Evolutionary conservation across 805 yeast species (phyloP), one percentile per base, ranked within the genome.

Genomic region (Metschnikowia kunwiensis): DNA sequence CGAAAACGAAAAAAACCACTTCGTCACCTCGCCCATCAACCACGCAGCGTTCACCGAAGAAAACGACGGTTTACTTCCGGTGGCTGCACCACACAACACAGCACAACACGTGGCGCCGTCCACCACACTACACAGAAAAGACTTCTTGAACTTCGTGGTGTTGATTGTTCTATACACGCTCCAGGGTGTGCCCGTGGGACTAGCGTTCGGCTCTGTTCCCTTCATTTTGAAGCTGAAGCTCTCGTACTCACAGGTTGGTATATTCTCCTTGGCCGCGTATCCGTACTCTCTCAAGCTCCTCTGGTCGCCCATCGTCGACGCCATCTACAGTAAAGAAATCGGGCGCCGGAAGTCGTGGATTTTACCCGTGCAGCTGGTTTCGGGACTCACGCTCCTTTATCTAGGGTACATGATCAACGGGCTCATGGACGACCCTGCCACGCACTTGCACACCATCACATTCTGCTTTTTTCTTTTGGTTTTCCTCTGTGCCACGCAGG

Each of bases 241-340:
- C 11, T 75, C 88, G 9, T 93, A 86, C 55, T 79, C 96, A 0
- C 94, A 89, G 52, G 85, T 93, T 6, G 98, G 97, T 1, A 55
- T 89, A 3, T 93, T 93, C 57, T 78, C 95, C 2, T 66, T 93
- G 45, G 97, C 97, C 0, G 80, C 96, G 3, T 93, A 93, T 54
- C 98, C 98, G 2, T 93, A 93, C 62, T 85, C 96, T 7, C 65
- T 93, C 47, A 93, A 93, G 59, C 72, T 93, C 39, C 61, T 91
- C 30, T 93, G 98, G 97, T 85, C 96, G 10, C 98, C 98, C 0
- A 74, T 93, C 12, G 97, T 93, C 7, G 98, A 93, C 57, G 89
- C 97, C 1, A 57, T 86, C 13, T 93, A 82, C 55, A 72, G 70
- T 42, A 68, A 68, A 17, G 66, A 60, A 30, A 49, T 85, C 22